Evolutionary conservation across 257 asterid species (phyloP).

Genomic region (Forsythia viridissima): DNA sequence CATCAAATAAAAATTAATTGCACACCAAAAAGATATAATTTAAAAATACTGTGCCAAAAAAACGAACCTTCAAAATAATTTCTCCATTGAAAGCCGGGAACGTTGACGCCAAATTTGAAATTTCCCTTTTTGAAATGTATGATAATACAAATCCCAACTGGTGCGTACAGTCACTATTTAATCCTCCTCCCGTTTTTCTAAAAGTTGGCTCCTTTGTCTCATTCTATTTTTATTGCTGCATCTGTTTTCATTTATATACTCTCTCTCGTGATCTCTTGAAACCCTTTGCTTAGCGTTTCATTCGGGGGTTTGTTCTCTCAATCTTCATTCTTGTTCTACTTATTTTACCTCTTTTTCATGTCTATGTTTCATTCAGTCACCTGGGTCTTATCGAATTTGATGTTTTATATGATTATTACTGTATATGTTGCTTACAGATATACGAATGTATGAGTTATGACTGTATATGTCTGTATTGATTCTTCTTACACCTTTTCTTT

Average conservation of each 20-base stretch:
- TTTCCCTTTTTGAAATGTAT: too few species aligned
- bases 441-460: not conserved
- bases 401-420: not conserved
- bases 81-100: too few species aligned
- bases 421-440: not conserved
- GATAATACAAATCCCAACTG: too few species aligned
- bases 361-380: not conserved
- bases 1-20: too few species aligned
- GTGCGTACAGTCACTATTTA: too few species aligned
- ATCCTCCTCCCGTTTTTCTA: too few species aligned
- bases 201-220: not conserved
- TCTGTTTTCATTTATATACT: not conserved
- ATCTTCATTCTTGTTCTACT: slow-evolving; percentile 2
- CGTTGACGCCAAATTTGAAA: too few species aligned
- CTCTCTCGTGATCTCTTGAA: not conserved
- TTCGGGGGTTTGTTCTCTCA: slow-evolving; percentile 4
- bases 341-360: not conserved
- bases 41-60: too few species aligned
- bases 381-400: not conserved
- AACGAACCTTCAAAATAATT: too few species aligned
- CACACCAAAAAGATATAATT: too few species aligned
- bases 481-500: not conserved
- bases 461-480: not conserved
- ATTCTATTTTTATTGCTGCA: not conserved
- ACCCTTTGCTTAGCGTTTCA: not conserved